Conservation (phyloP, 1,284 basidiomycete genomes). For the Tilletia walkeri region DNA sequence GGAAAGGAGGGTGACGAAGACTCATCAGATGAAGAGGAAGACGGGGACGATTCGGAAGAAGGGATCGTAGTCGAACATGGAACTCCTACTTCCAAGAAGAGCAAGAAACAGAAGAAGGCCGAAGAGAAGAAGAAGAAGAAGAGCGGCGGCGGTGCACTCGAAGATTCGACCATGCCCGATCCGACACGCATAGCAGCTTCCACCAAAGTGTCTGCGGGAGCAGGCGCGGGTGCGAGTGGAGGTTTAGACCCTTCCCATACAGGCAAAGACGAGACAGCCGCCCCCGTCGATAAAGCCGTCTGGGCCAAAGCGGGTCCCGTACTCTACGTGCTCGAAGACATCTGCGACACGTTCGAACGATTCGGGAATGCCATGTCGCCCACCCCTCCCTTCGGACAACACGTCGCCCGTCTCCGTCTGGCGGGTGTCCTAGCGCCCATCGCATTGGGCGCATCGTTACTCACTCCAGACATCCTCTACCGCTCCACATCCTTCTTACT, state of each 20-base stretch:
- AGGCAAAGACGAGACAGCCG: constrained; percentile 50
- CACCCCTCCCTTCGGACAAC: constrained; percentile 56
- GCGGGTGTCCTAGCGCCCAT: constrained; percentile 53
- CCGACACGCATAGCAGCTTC: constrained; percentile 50
- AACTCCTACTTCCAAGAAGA: constrained; percentile 22
- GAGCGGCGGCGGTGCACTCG: constrained; percentile 2
- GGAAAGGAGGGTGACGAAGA: constrained; percentile 48
- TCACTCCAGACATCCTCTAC: constrained; percentile 59
- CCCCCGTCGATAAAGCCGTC: constrained; percentile 46
- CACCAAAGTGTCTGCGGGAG: too few species aligned
- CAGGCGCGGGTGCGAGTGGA: not conserved
- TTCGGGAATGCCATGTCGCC: constrained; percentile 58
- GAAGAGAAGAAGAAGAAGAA: constrained; percentile 1
- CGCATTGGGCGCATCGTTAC: constrained; percentile 57
- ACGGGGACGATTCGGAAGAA: constrained; percentile 26
- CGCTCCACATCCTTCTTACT: constrained; percentile 59
- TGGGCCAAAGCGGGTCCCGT: constrained; percentile 56
- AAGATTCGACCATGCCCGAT: constrained; percentile 49
- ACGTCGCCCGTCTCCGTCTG: constrained; percentile 48
- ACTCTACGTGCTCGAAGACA: constrained; percentile 62
- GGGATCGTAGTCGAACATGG: constrained; percentile 26
- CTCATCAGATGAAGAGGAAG: constrained; percentile 21
- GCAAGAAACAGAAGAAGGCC: constrained; percentile 12
- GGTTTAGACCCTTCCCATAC: not conserved
- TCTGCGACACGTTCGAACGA: constrained; percentile 55